phyloP scores from a whole-genome alignment of 805 yeast species.

The Cyberlindnera galapagoensis region DNA sequence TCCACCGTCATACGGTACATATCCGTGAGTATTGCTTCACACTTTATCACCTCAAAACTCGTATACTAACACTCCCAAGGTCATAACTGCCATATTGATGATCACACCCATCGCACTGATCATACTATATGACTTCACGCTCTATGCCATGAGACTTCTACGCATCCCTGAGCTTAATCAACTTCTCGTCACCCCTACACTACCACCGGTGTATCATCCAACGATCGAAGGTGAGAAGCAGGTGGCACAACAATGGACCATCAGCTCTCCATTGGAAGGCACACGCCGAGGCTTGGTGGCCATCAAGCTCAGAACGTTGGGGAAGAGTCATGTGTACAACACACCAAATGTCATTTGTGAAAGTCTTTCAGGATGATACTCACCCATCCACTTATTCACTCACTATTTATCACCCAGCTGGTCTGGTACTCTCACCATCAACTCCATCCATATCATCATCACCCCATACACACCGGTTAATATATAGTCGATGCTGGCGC shows the following conservation, averaged over 20 bases:
- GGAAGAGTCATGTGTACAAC: conserved; percentile 8
- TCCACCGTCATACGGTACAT: conserved; percentile 7
- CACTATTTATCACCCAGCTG: too few relatives aligned
- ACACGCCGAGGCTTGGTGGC: conserved; percentile 1
- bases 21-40: conserved; percentile 6
- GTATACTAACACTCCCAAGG: conserved; percentile 5
- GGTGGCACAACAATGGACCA: too few relatives aligned
- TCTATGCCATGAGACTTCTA: conserved; percentile 13
- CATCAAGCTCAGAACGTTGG: conserved; percentile 3
- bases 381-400: too few relatives aligned
- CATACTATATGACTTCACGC: conserved; percentile 14
- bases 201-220: too few relatives aligned
- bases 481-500: too few relatives aligned
- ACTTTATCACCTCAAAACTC: not conserved
- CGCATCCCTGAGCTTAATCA: too few relatives aligned
- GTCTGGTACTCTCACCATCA: too few relatives aligned
- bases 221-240: too few relatives aligned
- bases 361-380: conserved; percentile 3
- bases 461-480: too few relatives aligned
- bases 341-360: conserved; percentile 18
- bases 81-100: conserved; percentile 4
- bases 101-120: conserved; percentile 13
- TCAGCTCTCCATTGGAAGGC: not conserved
- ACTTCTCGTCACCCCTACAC: too few relatives aligned
- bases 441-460: too few relatives aligned